A percentile compares a stretch with the other conserved stretches of the same genome.
Conservation (phyloP, 768 basidiomycete genomes). For the Coprinellus micaceus region DNA sequence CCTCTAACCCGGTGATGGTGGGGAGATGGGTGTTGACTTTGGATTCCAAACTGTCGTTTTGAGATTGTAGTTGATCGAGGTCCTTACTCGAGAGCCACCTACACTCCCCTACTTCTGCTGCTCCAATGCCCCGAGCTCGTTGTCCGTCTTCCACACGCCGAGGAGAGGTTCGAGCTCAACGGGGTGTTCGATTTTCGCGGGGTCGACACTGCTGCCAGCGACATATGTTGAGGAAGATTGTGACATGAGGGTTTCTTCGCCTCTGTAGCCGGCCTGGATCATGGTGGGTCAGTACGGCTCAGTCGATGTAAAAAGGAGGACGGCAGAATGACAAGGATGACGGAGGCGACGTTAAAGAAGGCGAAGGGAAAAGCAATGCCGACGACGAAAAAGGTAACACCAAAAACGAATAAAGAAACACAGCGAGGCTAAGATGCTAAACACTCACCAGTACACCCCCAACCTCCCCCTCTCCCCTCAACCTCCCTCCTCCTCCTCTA, state of each 20-base stretch:
- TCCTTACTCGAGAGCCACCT: too few species aligned
- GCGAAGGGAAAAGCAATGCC: too few species aligned
- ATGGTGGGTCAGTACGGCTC: too few species aligned
- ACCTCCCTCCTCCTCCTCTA: slow-evolving; percentile 29
- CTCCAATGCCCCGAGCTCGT: slow-evolving; percentile 39
- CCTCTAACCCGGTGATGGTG: too few species aligned
- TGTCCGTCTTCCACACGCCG: slow-evolving; percentile 49
- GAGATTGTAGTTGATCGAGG: too few species aligned
- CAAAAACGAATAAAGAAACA: too few species aligned
- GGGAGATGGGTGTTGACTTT: slow-evolving; percentile 37
- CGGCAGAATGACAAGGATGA: too few species aligned
- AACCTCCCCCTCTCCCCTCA: slow-evolving; percentile 68
- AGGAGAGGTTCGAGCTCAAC: slow-evolving; percentile 55
- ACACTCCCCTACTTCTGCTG: too few species aligned
- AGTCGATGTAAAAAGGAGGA: too few species aligned
- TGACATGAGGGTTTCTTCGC: slow-evolving; percentile 47
- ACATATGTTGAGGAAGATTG: slow-evolving; percentile 16
- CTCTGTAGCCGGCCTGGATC: slow-evolving; percentile 66
- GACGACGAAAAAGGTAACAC: too few species aligned
- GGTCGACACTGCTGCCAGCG: slow-evolving; percentile 21
- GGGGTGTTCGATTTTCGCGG: slow-evolving; percentile 40
- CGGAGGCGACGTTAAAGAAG: too few species aligned
- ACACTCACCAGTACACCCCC: slow-evolving; percentile 62
- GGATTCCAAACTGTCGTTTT: too few species aligned
- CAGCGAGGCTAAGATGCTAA: background rate